These are phyloP conservation scores for Exophiala viscosa DNA, from an alignment of 2,329 filamentous ascomycete genomes.

Conservation along the genomic window DNA sequence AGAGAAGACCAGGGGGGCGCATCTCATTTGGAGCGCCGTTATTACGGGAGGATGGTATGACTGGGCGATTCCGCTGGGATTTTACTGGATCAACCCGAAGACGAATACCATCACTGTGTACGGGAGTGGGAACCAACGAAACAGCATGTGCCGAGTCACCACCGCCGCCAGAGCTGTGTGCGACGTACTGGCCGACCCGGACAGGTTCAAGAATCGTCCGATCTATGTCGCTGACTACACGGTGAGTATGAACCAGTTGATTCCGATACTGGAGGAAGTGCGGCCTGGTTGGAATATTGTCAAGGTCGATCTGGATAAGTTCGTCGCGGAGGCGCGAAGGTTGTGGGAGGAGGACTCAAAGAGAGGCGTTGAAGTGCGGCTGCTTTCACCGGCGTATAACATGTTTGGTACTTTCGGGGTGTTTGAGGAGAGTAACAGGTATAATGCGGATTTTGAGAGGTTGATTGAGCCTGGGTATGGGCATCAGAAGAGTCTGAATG, in stretches of 20 bases:
- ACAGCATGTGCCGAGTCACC: conserved; percentile 12
- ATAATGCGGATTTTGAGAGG: conserved; percentile 10
- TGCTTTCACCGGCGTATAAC: conserved; percentile 10
- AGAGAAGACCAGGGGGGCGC: conserved; percentile 7
- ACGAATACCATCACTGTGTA: conserved; percentile 14
- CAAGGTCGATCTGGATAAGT: conserved; percentile 9
- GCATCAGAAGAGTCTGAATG: conserved; percentile 8
- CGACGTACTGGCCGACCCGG: conserved; percentile 6
- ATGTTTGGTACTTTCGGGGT: conserved; percentile 14
- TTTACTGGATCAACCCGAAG: conserved; percentile 15
- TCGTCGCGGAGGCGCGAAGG: conserved; percentile 8
- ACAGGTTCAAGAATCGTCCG: conserved; percentile 6
- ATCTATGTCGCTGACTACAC: conserved; percentile 16
- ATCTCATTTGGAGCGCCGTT: conserved; percentile 10
- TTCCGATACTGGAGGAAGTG: conserved; percentile 10
- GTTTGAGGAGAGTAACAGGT: conserved; percentile 13
- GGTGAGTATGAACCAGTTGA: conserved; percentile 14
- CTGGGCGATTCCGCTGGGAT: conserved; percentile 15
- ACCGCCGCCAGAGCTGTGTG: conserved; percentile 13
- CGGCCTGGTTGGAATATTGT: conserved; percentile 10
- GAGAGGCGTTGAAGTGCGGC: conserved; percentile 7
- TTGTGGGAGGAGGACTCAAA: conserved; percentile 14
- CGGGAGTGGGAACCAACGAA: conserved; percentile 9
- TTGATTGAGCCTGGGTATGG: conserved; percentile 12
- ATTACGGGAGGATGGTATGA: conserved; percentile 18